Evolutionary conservation across 345 rosid genomes (phyloP), one percentile per base, ranked within the genome.

Genomic region (Nephelium lappaceum): DNA sequence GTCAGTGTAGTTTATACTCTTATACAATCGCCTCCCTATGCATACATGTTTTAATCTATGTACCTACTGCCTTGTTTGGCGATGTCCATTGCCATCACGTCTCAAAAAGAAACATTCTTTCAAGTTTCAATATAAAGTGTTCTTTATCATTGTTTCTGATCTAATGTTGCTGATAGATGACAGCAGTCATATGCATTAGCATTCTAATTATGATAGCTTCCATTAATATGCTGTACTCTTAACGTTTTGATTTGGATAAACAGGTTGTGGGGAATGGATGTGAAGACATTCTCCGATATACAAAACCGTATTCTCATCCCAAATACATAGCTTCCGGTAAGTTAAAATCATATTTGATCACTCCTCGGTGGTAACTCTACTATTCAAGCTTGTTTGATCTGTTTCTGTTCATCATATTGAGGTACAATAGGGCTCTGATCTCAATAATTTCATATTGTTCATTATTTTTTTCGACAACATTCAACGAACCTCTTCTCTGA

Each of bases 261-360:
- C 91, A 93, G 98, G 98, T 80, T 93, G 73, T 92, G 98, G 98
- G 92, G 97, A 39, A 78, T 36, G 75, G 97, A 95, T 72, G 93
- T 92, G 63, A 81, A 80, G 81, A 83, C 93, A 58, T 95, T 95
- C 76, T 75, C 87, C 3, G 98, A 92, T 47, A 81, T 95, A 69
- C 81, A 79, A 77, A 84, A 79, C 49, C 89, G 86, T 31, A 76
- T 95, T 71, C 76, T 95, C 69, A 60, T 80, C 74, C 39, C 83
- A 67, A 80, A 83, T 72, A 43, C 60, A 15, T 77, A 75, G 72
- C 80, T 74, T 65, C 66, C n/a, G 27, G 39, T 38, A 70, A 8
- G 67, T n/a, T 36, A 53, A 43, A 11, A 27, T 42, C 24, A 21
- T 5, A 25, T 53, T 49, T 64, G 61, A 45, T 63, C 61, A 42